Percentiles rank a stretch among this genome's conserved stretches.
Evolutionary conservation across 1,284 basidiomycete genomes (phyloP).

Genomic region (Inonotus hispidus): DNA sequence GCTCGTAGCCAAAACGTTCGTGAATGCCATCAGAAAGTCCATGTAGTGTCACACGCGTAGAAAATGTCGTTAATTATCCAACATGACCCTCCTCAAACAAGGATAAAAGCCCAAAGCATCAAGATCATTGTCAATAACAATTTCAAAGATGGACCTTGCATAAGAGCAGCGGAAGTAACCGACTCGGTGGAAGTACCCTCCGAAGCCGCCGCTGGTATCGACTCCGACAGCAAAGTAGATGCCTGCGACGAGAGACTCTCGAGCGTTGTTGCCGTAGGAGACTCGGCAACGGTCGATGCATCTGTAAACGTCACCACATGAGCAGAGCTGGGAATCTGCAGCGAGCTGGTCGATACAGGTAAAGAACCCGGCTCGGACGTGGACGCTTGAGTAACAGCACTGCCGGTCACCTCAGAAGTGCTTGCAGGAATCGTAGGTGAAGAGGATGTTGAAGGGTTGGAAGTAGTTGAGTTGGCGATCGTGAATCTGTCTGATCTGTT

Average conservation of each 20-base stretch:
- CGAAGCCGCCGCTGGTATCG: neutral
- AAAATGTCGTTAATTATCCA: constrained; percentile 1
- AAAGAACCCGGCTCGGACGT: neutral
- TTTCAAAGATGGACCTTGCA: neutral
- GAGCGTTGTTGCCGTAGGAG: neutral
- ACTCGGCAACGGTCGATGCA: neutral
- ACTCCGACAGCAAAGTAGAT: neutral
- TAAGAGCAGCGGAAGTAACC: neutral
- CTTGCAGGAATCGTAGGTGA: constrained; percentile 20
- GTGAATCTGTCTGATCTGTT: constrained; percentile 37
- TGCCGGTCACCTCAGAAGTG: neutral
- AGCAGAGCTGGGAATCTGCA: neutral
- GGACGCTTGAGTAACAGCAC: neutral
- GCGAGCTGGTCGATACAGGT: neutral
- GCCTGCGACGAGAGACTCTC: neutral
- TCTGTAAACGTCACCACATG: neutral
- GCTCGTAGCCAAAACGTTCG: constrained; percentile 5
- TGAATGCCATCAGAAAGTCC: constrained; percentile 5
- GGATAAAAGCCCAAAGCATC: neutral
- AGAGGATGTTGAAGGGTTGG: no score
- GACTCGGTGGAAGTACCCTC: neutral
- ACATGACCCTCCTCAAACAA: neutral
- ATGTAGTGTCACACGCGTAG: neutral
- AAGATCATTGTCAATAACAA: neutral
- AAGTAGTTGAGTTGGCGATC: constrained; percentile 22